Evolutionary conservation across 495 filamentous ascomycete species (phyloP).

Genomic region (Aspergillus saccharolyticus): DNA sequence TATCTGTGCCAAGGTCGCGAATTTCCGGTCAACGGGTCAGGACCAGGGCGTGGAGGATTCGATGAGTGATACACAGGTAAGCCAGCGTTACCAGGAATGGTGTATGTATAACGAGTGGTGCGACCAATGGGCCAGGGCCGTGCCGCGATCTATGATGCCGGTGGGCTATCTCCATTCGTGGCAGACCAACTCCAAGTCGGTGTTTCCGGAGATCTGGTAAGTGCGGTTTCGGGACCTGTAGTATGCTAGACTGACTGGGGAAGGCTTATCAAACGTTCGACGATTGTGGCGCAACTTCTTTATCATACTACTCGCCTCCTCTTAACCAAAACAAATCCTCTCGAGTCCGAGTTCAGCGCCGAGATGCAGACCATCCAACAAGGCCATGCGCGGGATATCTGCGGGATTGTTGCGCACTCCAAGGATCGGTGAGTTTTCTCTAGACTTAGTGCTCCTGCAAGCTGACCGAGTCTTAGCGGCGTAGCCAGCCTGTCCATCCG

Average conservation of each 20-base stretch:
- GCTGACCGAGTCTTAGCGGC: slow-evolving; percentile 42
- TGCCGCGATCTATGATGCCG: slow-evolving; percentile 83
- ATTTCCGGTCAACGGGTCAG: slow-evolving; percentile 65
- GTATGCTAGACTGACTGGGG: slow-evolving; percentile 10
- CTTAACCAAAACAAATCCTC: slow-evolving; percentile 75
- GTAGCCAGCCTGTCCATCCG: slow-evolving; percentile 72
- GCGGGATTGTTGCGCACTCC: slow-evolving; percentile 80
- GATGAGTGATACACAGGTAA: slow-evolving; percentile 57
- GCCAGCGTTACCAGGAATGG: slow-evolving; percentile 72
- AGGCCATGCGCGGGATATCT: slow-evolving; percentile 72
- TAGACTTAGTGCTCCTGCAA: slow-evolving; percentile 5
- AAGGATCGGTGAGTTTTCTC: slow-evolving; percentile 56
- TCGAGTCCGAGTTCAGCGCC: slow-evolving; percentile 43
- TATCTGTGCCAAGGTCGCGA: slow-evolving; percentile 81
- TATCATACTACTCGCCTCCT: slow-evolving; percentile 83
- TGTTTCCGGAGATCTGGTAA: slow-evolving; percentile 85
- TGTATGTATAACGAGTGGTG: slow-evolving; percentile 65
- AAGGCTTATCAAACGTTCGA: slow-evolving; percentile 77
- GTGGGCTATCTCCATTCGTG: slow-evolving; percentile 69
- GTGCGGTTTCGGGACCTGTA: slow-evolving; percentile 17
- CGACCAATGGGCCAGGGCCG: slow-evolving; percentile 71
- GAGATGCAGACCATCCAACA: slow-evolving; percentile 67
- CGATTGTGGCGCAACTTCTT: slow-evolving; percentile 79
- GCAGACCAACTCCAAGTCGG: slow-evolving; percentile 61
- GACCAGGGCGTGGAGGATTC: slow-evolving; percentile 54